Evolutionary conservation across 148 eudicot species (phyloP), one percentile per base, ranked within the genome.

Genomic region (Agrostemma githago): DNA sequence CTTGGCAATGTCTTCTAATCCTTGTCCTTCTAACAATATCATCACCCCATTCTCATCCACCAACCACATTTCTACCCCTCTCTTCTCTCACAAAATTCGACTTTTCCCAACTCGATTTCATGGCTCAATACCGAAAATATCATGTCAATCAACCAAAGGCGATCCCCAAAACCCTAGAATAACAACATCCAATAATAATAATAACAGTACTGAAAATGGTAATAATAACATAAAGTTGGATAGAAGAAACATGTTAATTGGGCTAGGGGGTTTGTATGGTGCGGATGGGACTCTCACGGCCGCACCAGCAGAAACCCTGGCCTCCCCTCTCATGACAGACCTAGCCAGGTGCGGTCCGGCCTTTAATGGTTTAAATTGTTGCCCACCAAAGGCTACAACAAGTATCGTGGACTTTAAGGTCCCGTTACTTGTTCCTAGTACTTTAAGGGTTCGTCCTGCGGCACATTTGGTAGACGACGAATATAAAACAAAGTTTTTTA

Each of bases 191-290:
- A 46, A 62, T 44, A 17, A 62, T 59, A 40, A 34, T 41, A 21
- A 58, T n/a, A 60, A 57, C 4, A 0, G 26, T 9, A 4, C 2
- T 16, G 4, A 16, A 5, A 6, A 1, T 51, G 3, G 2, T 46
- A 26, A 16, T 46, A 68, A 17, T 46, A 69, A 17, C 21, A 77
- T 41, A 42, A 91, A 80, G 72, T 78, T 89, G 39, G 90, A 86
- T 70, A 80, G 97, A 61, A 85, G 97, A 77, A 81, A 88, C 41
- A 12, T 92, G 62, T 82, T 92, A 1, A 56, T 92, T 57, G 95
- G 94, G 72, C 80, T 92, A 48, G 95, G 95, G 5, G 95, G 97
- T 1, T 81, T 88, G 2, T 90, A 86, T 60, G 88, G 82, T 5
- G 90, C 88, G 2, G 74, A 85, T 41, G 54, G 81, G 53, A 67